These are phyloP conservation scores for Yarrowia hollandica DNA, from an alignment of 805 yeast species.

Conservation along the genomic window DNA sequence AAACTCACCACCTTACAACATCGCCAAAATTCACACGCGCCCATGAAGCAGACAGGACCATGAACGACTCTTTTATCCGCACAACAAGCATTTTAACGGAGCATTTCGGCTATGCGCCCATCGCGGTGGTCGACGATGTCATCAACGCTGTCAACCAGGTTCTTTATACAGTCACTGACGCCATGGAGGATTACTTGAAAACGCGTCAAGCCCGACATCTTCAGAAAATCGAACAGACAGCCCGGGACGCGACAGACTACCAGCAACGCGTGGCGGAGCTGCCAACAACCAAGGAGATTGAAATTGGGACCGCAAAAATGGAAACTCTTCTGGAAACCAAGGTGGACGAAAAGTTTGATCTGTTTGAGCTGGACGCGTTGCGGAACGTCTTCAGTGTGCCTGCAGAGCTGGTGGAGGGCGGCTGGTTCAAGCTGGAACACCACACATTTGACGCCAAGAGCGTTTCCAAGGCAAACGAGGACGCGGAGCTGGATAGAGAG, in stretches of 20 bases:
- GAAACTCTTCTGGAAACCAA: slow-evolving; percentile 73
- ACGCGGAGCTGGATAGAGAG: slow-evolving; percentile 31
- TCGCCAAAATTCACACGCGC: not conserved
- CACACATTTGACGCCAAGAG: slow-evolving; percentile 45
- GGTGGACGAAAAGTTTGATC: slow-evolving; percentile 81
- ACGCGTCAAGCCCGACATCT: slow-evolving; percentile 42
- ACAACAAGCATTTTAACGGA: slow-evolving; percentile 67
- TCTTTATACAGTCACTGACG: slow-evolving; percentile 77
- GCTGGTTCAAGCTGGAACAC: slow-evolving; percentile 67
- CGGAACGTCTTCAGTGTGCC: slow-evolving; percentile 78
- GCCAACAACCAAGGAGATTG: slow-evolving; percentile 51
- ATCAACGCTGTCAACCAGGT: slow-evolving; percentile 84
- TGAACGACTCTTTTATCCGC: slow-evolving; percentile 28
- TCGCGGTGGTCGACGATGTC: slow-evolving; percentile 79
- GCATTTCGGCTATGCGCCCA: slow-evolving; percentile 82
- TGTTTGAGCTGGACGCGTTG: slow-evolving; percentile 76
- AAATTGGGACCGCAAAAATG: slow-evolving; percentile 74
- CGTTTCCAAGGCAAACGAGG: slow-evolving; percentile 1
- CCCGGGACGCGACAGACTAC: slow-evolving; percentile 33
- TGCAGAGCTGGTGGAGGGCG: slow-evolving; percentile 57
- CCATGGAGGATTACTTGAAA: slow-evolving; percentile 64
- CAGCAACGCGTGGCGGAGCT: slow-evolving; percentile 7
- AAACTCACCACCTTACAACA: not conserved
- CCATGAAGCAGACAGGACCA: not conserved
- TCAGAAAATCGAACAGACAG: slow-evolving; percentile 30